Evolutionary conservation across 164 flowering plant species (phyloP).

Genomic region (Aristolochia californica): DNA sequence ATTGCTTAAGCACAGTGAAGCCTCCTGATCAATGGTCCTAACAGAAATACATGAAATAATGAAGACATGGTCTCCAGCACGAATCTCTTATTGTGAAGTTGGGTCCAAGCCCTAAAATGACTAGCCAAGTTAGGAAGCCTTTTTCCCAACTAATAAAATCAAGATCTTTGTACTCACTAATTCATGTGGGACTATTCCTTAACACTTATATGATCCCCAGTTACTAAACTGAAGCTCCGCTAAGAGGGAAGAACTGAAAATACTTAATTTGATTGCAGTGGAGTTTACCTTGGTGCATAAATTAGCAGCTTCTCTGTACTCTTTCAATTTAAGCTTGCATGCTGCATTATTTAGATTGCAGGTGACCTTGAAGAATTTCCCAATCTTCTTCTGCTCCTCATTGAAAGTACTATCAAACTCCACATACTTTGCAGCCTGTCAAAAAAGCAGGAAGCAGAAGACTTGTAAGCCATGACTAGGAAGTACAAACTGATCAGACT

Average conservation of each 20-base stretch:
- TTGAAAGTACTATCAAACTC: constrained; percentile 20
- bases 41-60: too few relatives aligned
- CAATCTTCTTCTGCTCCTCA: constrained; percentile 19
- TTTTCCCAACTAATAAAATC: too few relatives aligned
- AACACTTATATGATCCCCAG: too few relatives aligned
- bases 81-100: not conserved
- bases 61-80: too few relatives aligned
- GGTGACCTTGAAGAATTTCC: constrained; percentile 17
- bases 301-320: constrained; percentile 20
- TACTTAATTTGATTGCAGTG: too few relatives aligned
- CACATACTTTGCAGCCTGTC: constrained; percentile 21
- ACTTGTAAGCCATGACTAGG: not conserved
- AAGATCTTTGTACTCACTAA: too few relatives aligned
- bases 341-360: constrained; percentile 28
- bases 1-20: not conserved
- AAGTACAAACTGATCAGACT: not conserved
- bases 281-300: constrained; percentile 20
- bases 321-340: constrained; percentile 24
- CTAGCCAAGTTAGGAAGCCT: too few relatives aligned
- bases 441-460: not conserved
- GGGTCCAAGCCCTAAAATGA: not conserved
- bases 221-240: not conserved
- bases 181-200: too few relatives aligned
- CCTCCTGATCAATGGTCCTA: not conserved
- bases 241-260: not conserved